Conservation (phyloP, 1,139 yeast genomes). For the Zygotorulaspora mrakii region DNA sequence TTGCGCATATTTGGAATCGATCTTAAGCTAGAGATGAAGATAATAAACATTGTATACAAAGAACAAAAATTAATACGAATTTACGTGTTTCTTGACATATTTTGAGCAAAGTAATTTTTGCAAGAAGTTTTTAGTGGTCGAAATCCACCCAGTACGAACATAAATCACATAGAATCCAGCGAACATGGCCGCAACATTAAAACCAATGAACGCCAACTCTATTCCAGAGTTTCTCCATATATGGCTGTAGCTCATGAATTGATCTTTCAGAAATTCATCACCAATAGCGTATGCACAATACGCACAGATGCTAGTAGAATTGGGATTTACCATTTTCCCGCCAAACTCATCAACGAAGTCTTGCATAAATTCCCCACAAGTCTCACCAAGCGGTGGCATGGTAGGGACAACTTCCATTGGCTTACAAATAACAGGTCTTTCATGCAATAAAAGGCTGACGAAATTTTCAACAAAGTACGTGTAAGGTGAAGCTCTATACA, state of each 20-base stretch:
- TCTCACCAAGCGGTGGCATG: conserved; percentile 50
- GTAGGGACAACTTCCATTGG: conserved; percentile 47
- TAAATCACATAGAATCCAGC: conserved; percentile 39
- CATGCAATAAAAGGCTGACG: conserved; percentile 49
- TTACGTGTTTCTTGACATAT: too few relatives aligned
- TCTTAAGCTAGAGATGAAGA: background rate
- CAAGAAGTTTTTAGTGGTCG: too few relatives aligned
- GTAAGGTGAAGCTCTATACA: conserved; percentile 66
- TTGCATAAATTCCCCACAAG: conserved; percentile 51
- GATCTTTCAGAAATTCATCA: conserved; percentile 41
- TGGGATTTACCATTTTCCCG: conserved; percentile 39
- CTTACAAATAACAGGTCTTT: conserved; percentile 51
- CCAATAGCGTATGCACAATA: conserved; percentile 40
- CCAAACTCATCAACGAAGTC: conserved; percentile 32
- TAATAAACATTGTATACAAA: background rate
- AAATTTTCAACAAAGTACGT: conserved; percentile 62
- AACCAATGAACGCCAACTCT: conserved; percentile 45
- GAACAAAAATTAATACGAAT: background rate
- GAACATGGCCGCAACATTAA: conserved; percentile 46
- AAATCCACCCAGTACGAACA: conserved; percentile 29
- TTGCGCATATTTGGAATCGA: conserved; percentile 28
- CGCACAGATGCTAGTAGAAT: conserved; percentile 39
- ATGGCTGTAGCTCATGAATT: conserved; percentile 44
- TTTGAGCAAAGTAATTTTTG: too few relatives aligned
- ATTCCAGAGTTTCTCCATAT: conserved; percentile 62